Percentiles rank a stretch among this genome's conserved stretches.
phyloP scores from a whole-genome alignment of 2,329 filamentous ascomycete genomes.

The Claviceps purpurea region DNA sequence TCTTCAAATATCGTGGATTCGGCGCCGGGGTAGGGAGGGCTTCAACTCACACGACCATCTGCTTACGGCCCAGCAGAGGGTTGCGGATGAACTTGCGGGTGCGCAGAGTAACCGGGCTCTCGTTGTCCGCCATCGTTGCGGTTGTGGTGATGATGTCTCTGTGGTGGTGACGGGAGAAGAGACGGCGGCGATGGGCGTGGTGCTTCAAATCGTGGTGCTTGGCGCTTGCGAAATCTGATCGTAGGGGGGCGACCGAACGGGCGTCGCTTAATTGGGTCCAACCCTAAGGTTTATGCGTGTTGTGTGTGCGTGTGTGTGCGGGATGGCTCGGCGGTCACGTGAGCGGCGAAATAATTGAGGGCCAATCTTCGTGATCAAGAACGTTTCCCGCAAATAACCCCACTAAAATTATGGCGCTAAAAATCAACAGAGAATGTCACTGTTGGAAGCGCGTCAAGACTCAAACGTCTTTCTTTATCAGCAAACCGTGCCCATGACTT shows the following conservation, averaged over 20 bases:
- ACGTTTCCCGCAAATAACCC: neutral
- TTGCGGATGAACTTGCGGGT: constrained; percentile 99
- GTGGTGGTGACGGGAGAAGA: constrained; percentile 19
- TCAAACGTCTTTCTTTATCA: no score
- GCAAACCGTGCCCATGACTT: neutral
- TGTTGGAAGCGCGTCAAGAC: neutral
- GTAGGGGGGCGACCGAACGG: constrained; percentile 18
- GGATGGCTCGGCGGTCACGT: neutral
- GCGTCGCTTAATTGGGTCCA: constrained; percentile 31
- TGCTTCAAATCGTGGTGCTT: constrained; percentile 17
- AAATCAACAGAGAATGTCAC: neutral
- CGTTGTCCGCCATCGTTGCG: constrained; percentile 78
- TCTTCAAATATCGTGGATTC: neutral
- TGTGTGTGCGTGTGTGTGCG: neutral
- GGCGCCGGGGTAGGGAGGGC: neutral
- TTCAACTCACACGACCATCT: constrained; percentile 94
- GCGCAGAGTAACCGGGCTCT: constrained; percentile 69
- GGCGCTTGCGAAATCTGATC: constrained; percentile 14
- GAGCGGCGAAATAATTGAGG: neutral
- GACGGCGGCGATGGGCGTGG: constrained; percentile 15
- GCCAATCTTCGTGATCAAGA: neutral
- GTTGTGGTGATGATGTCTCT: constrained; percentile 23
- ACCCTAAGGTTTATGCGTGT: constrained; percentile 25
- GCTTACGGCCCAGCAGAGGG: constrained; percentile 95
- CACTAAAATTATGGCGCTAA: neutral